These are phyloP conservation scores for Solanum appendiculatum DNA, from an alignment of 257 asterid genomes.

Conservation along the genomic window DNA sequence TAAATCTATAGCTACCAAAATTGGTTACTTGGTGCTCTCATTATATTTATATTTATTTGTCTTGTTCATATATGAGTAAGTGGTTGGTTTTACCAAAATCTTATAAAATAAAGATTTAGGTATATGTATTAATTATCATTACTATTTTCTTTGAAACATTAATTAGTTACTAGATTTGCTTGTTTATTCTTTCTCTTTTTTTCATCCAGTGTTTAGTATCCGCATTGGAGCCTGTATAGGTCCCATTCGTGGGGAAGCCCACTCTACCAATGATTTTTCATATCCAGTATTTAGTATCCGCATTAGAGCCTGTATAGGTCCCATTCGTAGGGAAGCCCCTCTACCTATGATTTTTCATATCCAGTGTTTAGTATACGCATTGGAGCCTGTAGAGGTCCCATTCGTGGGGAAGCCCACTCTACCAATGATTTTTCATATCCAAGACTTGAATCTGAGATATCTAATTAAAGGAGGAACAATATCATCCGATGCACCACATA, in stretches of 20 bases:
- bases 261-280: rapidly evolving
- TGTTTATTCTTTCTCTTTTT: neutral
- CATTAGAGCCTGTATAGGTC: neutral
- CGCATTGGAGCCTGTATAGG: neutral
- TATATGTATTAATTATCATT: neutral
- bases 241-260: rapidly evolving
- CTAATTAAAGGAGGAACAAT: too few species aligned
- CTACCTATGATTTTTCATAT: rapidly evolving
- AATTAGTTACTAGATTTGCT: neutral
- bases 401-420: rapidly evolving
- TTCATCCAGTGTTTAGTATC: too few species aligned
- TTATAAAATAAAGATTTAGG: neutral
- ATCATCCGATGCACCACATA: rapidly evolving
- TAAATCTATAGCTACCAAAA: neutral
- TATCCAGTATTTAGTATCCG: too few species aligned
- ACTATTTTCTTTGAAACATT: neutral
- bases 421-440: too few species aligned
- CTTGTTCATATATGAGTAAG: neutral
- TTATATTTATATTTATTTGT: neutral
- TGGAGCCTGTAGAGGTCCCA: rapidly evolving
- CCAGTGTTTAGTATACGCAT: too few species aligned
- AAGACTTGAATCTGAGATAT: rapidly evolving
- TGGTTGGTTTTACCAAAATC: neutral
- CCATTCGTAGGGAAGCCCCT: rapidly evolving
- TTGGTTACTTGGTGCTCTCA: neutral